Base-by-base conservation (phyloP, 2,329 filamentous ascomycete genomes). In the Thielaviopsis ethacetica region DNA sequence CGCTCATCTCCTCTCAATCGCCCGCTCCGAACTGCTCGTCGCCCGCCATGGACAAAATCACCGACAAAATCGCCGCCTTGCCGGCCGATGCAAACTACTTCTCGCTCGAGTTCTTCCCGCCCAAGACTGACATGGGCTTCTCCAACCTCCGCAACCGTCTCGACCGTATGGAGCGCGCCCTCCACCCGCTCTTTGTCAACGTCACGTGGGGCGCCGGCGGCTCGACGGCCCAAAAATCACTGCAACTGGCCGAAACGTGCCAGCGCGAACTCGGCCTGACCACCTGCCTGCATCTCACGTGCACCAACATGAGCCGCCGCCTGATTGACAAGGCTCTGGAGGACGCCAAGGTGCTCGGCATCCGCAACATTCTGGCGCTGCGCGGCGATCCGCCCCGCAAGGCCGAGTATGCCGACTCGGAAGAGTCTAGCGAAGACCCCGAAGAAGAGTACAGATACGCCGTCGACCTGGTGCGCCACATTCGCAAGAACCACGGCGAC, bases 51-150 rank as follows among this genome's bases (percentile, higher is more conserved):
- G 85, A 90, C 75, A 93, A 88, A 73, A 91, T 96, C 69, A 95
- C 89, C 63, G 86, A 94, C 77, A 95, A 95, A 78, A 91, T 97
- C 69, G 87, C 88, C 73, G 88, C 89, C 62, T 75, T 98, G 74
- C 87, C 88, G 71, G 80, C 85, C 63, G 82, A 88, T 71, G 81
- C 82, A 64, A 83, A 81, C 69, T 97, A 93, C 76, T 95, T 95
- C 73, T 97, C 93, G 54, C 85, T 97, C 72, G 93, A 98, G 75
- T 98, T 98, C 82, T 98, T 98, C 75, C 93, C 93, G 65, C 93
- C 93, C 63, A 98, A 97, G 76, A 98, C 93, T 53, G 79, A 85
- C 62, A 95, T 95, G 84, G 93, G 93, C 64, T 94, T 93, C 67
- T 85, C 88, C 63, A 98, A 98, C 71, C 82, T 98, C 59, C 87